Base-by-base conservation (phyloP, 2,329 filamentous ascomycete species). In the Aspergillus neotritici region DNA sequence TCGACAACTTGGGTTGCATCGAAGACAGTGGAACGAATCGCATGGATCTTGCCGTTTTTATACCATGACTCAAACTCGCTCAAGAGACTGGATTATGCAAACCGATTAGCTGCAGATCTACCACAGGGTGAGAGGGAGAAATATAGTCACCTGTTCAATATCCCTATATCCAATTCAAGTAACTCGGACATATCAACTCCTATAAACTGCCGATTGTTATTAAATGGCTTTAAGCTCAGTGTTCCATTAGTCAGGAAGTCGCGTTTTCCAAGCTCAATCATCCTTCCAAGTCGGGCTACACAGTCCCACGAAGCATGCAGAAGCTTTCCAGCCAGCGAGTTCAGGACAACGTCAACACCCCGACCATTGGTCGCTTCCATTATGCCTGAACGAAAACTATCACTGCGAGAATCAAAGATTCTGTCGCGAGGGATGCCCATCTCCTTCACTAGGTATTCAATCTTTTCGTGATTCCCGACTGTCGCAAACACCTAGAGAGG, bases 251-350 rank as follows among this genome's bases (percentile, higher is more conserved):
- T 39, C 4, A 56, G 31, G 7, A 59, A 45, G 15, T 59, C 55
- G 2, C 53, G 42, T 16, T 58, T 57, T 2, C 55, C 56, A 5
- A 58, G 34, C 28, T 57, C 56, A 12, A 57, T 40, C 50, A 58
- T 48, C 5, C 43, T 53, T 0, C 60, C 60, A 31, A 53, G 53
- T 6, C 49, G 40, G 0, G 60, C 57, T 6, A 61, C 55, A 29
- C 56, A 61, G 25, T 49, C 29, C 59, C 59, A 62, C 0, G 55
- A 55, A 4, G 55, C 55, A 10, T 49, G 47, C 0, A 62, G 39
- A 14, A 56, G 43, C 11, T 54, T 46, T 0, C 56, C 58, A 2
- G 54, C 34, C 4, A 57, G 28, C 0, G 53, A 53, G 34, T 60
- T 59, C 1, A 62, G 41, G 4, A 60, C 52, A 2, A 60, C 13